Percentiles rank a stretch among this genome's conserved stretches.
These are phyloP conservation scores for Endogone sp. DNA, from an alignment of 192 early-diverging fungal genomes.

Conservation along the genomic window DNA sequence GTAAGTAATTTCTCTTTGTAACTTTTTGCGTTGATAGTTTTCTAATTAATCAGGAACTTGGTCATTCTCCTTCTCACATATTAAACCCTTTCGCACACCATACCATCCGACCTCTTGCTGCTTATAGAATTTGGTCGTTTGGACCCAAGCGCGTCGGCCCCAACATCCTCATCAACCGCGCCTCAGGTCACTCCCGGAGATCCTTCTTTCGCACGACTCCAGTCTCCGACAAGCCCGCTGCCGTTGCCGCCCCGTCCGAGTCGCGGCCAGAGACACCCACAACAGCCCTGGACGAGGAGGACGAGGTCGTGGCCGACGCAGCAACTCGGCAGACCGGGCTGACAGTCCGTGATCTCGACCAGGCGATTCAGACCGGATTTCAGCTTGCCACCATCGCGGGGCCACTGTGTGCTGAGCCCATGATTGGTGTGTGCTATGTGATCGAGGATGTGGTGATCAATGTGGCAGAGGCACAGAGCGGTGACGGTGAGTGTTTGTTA, in stretches of 20 bases:
- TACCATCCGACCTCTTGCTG: not conserved
- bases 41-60: not conserved
- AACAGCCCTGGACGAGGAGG: constrained; percentile 4
- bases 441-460: constrained; percentile 57
- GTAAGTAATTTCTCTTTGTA: constrained; percentile 23
- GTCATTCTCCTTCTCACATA: constrained; percentile 1
- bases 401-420: constrained; percentile 91
- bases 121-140: constrained; percentile 79
- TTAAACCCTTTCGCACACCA: too few species aligned
- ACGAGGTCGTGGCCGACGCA: constrained; percentile 19
- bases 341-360: constrained; percentile 63
- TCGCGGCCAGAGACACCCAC: too few species aligned
- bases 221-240: constrained; percentile 1
- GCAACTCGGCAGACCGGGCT: constrained; percentile 14
- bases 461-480: constrained; percentile 20
- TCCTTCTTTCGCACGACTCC: constrained; percentile 25
- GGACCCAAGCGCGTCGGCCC: constrained; percentile 80
- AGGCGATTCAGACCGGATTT: constrained; percentile 85
- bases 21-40: not conserved
- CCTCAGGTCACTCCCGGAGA: constrained; percentile 46
- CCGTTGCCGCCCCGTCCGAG: not conserved
- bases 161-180: constrained; percentile 71
- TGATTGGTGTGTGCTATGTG: constrained; percentile 81
- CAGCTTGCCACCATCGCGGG: constrained; percentile 87
- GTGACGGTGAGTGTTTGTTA: constrained; percentile 27